Conservation (phyloP, 2,329 filamentous ascomycete species). For the Xylaria multiplex region DNA sequence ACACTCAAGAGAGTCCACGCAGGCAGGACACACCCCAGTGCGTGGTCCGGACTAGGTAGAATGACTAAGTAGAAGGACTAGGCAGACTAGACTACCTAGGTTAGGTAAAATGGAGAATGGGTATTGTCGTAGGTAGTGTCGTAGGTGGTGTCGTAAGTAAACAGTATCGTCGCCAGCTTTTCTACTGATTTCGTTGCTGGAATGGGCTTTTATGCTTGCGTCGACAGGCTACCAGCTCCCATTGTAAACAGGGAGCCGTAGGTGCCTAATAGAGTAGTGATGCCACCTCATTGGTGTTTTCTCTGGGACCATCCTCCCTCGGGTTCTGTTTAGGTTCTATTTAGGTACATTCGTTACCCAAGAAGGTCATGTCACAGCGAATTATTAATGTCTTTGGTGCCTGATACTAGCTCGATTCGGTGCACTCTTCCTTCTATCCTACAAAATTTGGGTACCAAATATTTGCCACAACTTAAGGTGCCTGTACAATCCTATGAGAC, state of each 20-base stretch:
- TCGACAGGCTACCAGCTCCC: slow-evolving; percentile 10
- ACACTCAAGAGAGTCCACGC: slow-evolving; percentile 16
- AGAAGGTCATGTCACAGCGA: background rate
- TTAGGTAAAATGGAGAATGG: background rate
- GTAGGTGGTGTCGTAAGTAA: background rate
- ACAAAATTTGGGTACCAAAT: slow-evolving; percentile 8
- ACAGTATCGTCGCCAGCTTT: background rate
- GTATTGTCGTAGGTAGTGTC: too few relatives aligned
- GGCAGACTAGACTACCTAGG: too few relatives aligned
- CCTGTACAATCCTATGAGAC: background rate
- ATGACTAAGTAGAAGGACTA: too few relatives aligned
- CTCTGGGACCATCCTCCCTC: background rate
- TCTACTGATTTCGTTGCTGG: slow-evolving; percentile 18
- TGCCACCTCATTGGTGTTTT: slow-evolving; percentile 20
- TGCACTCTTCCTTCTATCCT: background rate
- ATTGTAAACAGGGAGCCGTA: slow-evolving; percentile 15
- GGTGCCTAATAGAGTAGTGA: slow-evolving; percentile 31
- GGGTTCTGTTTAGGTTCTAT: background rate
- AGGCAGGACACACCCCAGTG: background rate
- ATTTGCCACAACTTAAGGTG: background rate
- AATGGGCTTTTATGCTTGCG: slow-evolving; percentile 25
- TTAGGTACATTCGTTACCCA: background rate
- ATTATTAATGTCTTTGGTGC: slow-evolving; percentile 33
- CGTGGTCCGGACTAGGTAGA: background rate
- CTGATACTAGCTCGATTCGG: slow-evolving; percentile 10